Conservation (phyloP, 2,329 filamentous ascomycete species). For the Mycosphaerella sp. region DNA sequence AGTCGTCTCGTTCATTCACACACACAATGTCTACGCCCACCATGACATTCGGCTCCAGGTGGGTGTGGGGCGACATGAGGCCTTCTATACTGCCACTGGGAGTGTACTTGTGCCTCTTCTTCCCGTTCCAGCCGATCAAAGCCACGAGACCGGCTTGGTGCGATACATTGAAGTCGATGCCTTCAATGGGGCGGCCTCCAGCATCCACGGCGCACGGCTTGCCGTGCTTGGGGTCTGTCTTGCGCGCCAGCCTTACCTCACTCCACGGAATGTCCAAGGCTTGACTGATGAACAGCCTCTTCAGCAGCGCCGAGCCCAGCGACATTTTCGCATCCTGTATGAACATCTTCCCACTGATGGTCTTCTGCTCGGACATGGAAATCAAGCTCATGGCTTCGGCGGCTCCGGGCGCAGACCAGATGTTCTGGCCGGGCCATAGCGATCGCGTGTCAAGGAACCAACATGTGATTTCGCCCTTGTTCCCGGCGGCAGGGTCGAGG, state of each 20-base stretch:
- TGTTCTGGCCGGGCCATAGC: conserved; percentile 43
- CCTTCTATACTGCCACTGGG: conserved; percentile 28
- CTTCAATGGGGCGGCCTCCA: conserved; percentile 35
- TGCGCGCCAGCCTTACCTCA: conserved; percentile 51
- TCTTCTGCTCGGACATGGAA: conserved; percentile 49
- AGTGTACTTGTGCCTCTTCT: conserved; percentile 24
- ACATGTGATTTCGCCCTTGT: conserved; percentile 36
- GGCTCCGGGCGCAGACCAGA: conserved; percentile 39
- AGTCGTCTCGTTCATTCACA: conserved; percentile 60
- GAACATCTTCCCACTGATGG: conserved; percentile 50
- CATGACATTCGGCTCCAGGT: conserved; percentile 37
- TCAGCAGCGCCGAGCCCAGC: conserved; percentile 65
- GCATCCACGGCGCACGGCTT: conserved; percentile 47
- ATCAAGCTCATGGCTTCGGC: conserved; percentile 40
- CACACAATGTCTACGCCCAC: conserved; percentile 74
- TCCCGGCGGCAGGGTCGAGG: conserved; percentile 7
- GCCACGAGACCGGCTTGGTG: conserved; percentile 72
- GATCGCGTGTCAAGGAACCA: conserved; percentile 47
- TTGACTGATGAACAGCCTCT: conserved; percentile 61
- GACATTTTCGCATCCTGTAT: conserved; percentile 64
- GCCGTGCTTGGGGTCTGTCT: conserved; percentile 46
- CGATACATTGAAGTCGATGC: conserved; percentile 66
- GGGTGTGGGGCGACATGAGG: conserved; percentile 22
- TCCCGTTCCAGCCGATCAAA: conserved; percentile 50
- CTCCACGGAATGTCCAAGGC: conserved; percentile 56